These are phyloP conservation scores for Leccinum longicurvipes DNA, from an alignment of 768 basidiomycete genomes.

Conservation along the genomic window DNA sequence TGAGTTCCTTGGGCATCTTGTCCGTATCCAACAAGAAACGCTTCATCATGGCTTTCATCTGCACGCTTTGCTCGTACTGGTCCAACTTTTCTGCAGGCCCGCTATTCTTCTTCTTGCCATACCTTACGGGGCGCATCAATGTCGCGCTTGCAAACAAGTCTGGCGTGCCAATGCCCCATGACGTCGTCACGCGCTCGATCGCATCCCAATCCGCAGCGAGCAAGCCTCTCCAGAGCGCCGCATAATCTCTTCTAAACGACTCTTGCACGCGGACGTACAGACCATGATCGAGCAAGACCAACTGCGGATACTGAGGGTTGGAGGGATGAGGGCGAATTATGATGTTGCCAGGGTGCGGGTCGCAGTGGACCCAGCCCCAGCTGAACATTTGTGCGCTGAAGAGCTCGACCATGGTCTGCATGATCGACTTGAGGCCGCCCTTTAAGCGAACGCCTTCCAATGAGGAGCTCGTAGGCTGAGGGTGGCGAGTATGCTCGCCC, in stretches of 20 bases:
- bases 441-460: conserved; percentile 36
- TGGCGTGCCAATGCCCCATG: conserved; percentile 70
- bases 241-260: conserved; percentile 72
- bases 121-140: conserved; percentile 56
- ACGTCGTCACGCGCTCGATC: conserved; percentile 47
- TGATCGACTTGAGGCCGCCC: conserved; percentile 62
- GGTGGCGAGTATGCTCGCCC: conserved; percentile 40
- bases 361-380: conserved; percentile 89
- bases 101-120: conserved; percentile 22
- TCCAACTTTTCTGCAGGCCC: conserved; percentile 35
- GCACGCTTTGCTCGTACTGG: conserved; percentile 66
- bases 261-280: conserved; percentile 75
- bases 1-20: conserved; percentile 71
- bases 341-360: conserved; percentile 76
- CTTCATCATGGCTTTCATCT: conserved; percentile 65
- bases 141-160: conserved; percentile 74
- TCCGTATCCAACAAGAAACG: conserved; percentile 71
- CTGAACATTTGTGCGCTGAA: conserved; percentile 89
- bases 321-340: conserved; percentile 52
- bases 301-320: conserved; percentile 40
- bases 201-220: conserved; percentile 52
- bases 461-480: neutral
- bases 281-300: conserved; percentile 91
- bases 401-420: conserved; percentile 84
- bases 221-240: conserved; percentile 69